Evolutionary conservation across 1,284 basidiomycete species (phyloP).

Genomic region (Abortiporus biennis): DNA sequence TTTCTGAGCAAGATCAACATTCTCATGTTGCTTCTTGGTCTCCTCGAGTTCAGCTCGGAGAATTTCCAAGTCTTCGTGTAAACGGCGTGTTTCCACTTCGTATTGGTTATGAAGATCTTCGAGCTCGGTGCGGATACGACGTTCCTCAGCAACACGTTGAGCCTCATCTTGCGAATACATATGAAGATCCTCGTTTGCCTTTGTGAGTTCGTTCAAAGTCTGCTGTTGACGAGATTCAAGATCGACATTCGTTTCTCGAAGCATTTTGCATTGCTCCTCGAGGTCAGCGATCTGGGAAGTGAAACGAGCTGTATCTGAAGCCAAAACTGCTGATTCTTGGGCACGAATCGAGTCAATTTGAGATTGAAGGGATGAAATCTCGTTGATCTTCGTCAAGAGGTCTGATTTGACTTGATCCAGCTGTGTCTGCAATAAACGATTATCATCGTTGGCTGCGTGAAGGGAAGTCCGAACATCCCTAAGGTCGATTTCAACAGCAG

Average conservation of each 20-base stretch:
- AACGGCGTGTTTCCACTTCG: constrained; percentile 29
- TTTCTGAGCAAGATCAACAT: constrained; percentile 15
- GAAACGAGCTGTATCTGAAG: constrained; percentile 12
- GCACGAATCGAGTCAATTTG: constrained; percentile 17
- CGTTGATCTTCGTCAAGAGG: constrained; percentile 21
- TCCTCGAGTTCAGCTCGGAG: constrained; percentile 29
- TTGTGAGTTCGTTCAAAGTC: constrained; percentile 18
- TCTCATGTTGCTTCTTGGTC: constrained; percentile 23
- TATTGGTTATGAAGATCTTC: constrained; percentile 32
- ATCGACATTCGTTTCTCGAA: constrained; percentile 17
- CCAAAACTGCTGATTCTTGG: constrained; percentile 13
- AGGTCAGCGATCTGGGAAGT: constrained; percentile 19
- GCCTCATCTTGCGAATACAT: constrained; percentile 13
- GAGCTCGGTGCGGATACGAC: constrained; percentile 20
- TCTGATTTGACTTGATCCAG: constrained; percentile 15
- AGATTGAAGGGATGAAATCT: constrained; percentile 21
- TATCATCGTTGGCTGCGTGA: constrained; percentile 10
- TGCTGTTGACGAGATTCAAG: constrained; percentile 15
- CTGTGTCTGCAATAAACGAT: constrained; percentile 11
- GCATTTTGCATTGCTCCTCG: constrained; percentile 19
- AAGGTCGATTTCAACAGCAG: constrained; percentile 20
- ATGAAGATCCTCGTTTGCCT: constrained; percentile 16
- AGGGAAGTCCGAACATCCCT: constrained; percentile 6
- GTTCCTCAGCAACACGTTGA: constrained; percentile 14
- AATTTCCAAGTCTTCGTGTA: constrained; percentile 31